Evolutionary conservation across 192 early-diverging fungal species (phyloP), one percentile per base, ranked within the genome.

Genomic region (Coemansia reversa): DNA sequence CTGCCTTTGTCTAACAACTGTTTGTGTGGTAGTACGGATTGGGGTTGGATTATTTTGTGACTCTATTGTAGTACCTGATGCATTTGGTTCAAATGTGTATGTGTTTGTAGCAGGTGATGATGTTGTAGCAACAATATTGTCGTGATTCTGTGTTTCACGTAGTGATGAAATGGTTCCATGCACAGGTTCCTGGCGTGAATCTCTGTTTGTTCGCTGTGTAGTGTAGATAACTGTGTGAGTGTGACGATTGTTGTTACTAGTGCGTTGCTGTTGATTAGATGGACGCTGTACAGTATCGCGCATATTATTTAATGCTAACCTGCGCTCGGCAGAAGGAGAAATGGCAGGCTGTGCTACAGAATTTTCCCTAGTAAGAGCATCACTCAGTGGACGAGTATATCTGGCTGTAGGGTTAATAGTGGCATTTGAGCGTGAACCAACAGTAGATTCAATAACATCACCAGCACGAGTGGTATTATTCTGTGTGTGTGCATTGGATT

Each of bases 11-110:
- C 14, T 24, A 7, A 47, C 53, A n/a, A 35, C 27, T 0, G 60
- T 60, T 53, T 76, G 75, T 0, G 75, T 76, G 0, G 69, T 54
- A 18, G 50, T 39, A 2, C 75, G 60, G 11, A 35, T 52, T 1
- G 75, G 69, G 7, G 69, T 66, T 5, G 63, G 58, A 16, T 45
- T 16, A 16, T 16, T 14, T 16, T 45, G 0, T 4, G 14, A 4
- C 39, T 45, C 39, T 16, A 45, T 4, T 16, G 39, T 3, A 3
- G 16, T 14, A 16, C 0, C 14, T 16, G 39, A 45, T 45, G 39
- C 14, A 16, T 16, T 45, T 16, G 39, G 39, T 45, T 45, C 39
- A 45, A 45, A 45, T 11, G 16, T 16, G 3, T 45, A 14, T 16
- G 39, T 16, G 12, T 11, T 11, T 16, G 6, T 12, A 45, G 39